These are phyloP conservation scores for Fraxinus dipetala DNA, from an alignment of 305 asterid species.

Conservation along the genomic window DNA sequence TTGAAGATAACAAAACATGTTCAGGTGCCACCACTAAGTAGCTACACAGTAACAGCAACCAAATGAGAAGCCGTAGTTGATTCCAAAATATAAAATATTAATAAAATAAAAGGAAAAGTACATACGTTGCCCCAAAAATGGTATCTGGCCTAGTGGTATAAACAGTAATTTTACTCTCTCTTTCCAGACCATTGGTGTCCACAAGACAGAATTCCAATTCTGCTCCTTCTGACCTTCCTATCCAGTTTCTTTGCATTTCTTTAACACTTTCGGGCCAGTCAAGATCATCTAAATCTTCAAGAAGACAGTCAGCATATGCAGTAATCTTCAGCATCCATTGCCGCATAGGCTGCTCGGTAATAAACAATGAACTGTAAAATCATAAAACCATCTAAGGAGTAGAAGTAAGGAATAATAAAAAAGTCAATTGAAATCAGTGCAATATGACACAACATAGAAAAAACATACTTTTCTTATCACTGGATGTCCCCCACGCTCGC, in stretches of 20 bases:
- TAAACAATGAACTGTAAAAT: slow-evolving; percentile 94
- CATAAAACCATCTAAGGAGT: slow-evolving; percentile 68
- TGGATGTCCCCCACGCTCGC: slow-evolving; percentile 99
- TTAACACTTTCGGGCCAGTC: slow-evolving; percentile 98
- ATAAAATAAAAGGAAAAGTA: slow-evolving; percentile 17
- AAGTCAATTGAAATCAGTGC: slow-evolving; percentile 7
- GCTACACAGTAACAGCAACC: slow-evolving; percentile 42
- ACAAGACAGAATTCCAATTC: slow-evolving; percentile 65
- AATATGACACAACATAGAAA: slow-evolving; percentile 18
- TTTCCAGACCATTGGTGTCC: slow-evolving; percentile 44
- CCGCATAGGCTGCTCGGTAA: slow-evolving; percentile 99
- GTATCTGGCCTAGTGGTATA: slow-evolving; percentile 97
- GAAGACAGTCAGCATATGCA: slow-evolving; percentile 96
- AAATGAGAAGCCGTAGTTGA: slow-evolving; percentile 23
- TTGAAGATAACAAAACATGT: slow-evolving; percentile 59
- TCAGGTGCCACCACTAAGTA: slow-evolving; percentile 94
- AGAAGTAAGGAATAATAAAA: slow-evolving; percentile 41
- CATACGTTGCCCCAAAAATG: slow-evolving; percentile 94
- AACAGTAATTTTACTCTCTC: slow-evolving; percentile 54
- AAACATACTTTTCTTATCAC: slow-evolving; percentile 77
- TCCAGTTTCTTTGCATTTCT: slow-evolving; percentile 99
- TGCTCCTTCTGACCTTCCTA: slow-evolving; percentile 95
- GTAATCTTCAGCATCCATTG: slow-evolving; percentile 99
- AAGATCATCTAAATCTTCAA: slow-evolving; percentile 87
- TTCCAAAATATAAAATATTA: slow-evolving; percentile 7